phyloP scores from a whole-genome alignment of 805 yeast species.

The Wickerhamiella galacta region DNA sequence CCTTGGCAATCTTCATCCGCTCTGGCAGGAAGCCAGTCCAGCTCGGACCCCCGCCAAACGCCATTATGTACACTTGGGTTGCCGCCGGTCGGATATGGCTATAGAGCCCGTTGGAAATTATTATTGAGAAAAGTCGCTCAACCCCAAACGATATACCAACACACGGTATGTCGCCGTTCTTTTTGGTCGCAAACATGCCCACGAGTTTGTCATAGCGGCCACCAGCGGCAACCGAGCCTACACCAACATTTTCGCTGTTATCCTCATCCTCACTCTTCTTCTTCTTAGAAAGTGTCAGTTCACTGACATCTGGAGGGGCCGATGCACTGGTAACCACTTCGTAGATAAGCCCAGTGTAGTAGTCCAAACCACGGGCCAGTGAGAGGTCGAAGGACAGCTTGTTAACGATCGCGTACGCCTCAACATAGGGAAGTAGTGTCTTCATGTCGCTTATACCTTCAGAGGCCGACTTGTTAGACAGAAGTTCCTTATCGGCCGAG shows the following conservation, averaged over 20 bases:
- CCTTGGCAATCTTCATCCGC: slow-evolving; percentile 73
- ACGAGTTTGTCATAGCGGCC: slow-evolving; percentile 95
- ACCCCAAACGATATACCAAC: slow-evolving; percentile 96
- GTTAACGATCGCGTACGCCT: slow-evolving; percentile 57
- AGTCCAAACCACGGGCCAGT: slow-evolving; percentile 92
- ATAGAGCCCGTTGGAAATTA: slow-evolving; percentile 56
- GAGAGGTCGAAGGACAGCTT: slow-evolving; percentile 71
- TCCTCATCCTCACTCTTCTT: slow-evolving; percentile 52
- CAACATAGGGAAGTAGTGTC: slow-evolving; percentile 55
- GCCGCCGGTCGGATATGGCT: slow-evolving; percentile 62
- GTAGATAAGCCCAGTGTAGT: slow-evolving; percentile 91
- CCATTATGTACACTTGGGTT: slow-evolving; percentile 92
- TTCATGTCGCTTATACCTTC: slow-evolving; percentile 71
- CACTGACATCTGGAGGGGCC: slow-evolving; percentile 82
- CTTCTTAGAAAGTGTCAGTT: slow-evolving; percentile 16
- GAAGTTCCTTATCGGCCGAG: slow-evolving; percentile 38
- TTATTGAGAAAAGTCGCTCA: slow-evolving; percentile 80
- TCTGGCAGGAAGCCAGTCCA: slow-evolving; percentile 88
- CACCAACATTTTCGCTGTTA: slow-evolving; percentile 93
- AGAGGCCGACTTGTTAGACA: slow-evolving; percentile 53
- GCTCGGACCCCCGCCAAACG: slow-evolving; percentile 94
- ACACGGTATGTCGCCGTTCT: slow-evolving; percentile 73
- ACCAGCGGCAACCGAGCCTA: slow-evolving; percentile 97
- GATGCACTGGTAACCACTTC: slow-evolving; percentile 92
- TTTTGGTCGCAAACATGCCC: slow-evolving; percentile 86